phyloP scores from a whole-genome alignment of 371 early-diverging fungal genomes.

The Rhizomucor pusillus region DNA sequence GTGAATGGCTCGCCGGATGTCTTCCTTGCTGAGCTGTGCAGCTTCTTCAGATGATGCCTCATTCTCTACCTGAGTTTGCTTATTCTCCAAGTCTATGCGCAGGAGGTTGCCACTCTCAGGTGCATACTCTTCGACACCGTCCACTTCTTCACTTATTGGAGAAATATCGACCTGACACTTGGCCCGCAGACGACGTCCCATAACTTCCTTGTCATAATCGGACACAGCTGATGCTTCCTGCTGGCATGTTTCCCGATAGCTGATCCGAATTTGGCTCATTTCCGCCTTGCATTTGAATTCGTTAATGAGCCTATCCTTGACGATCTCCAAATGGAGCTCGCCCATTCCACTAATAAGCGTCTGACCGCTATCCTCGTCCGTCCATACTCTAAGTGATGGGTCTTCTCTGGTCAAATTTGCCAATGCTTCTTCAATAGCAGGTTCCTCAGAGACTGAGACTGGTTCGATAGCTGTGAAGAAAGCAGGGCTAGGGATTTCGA shows the following conservation, averaged over 20 bases:
- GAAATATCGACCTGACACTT: slow-evolving; percentile 55
- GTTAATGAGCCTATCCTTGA: slow-evolving; percentile 74
- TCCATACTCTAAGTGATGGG: slow-evolving; percentile 76
- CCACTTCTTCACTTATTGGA: slow-evolving; percentile 36
- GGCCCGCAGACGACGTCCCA: slow-evolving; percentile 72
- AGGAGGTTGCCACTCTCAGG: not conserved
- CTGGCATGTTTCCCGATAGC: slow-evolving; percentile 82
- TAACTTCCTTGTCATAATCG: slow-evolving; percentile 66
- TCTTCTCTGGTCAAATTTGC: slow-evolving; percentile 81
- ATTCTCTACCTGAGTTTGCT: not conserved
- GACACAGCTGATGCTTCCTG: slow-evolving; percentile 20
- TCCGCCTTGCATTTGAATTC: slow-evolving; percentile 79
- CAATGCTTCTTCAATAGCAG: slow-evolving; percentile 74
- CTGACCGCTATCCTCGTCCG: slow-evolving; percentile 88
- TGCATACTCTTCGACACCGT: slow-evolving; percentile 5
- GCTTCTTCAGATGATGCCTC: slow-evolving; percentile 19
- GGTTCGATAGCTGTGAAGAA: slow-evolving; percentile 89
- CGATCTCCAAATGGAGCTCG: slow-evolving; percentile 93
- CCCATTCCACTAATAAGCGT: slow-evolving; percentile 95
- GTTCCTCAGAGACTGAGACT: slow-evolving; percentile 72
- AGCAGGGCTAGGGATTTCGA: slow-evolving; percentile 89
- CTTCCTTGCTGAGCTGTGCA: slow-evolving; percentile 25
- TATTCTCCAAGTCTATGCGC: not conserved
- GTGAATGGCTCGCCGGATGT: slow-evolving; percentile 57
- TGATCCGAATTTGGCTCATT: slow-evolving; percentile 85